Evolutionary conservation across 1,284 basidiomycete genomes (phyloP).

Genomic region (Bjerkandera adusta): DNA sequence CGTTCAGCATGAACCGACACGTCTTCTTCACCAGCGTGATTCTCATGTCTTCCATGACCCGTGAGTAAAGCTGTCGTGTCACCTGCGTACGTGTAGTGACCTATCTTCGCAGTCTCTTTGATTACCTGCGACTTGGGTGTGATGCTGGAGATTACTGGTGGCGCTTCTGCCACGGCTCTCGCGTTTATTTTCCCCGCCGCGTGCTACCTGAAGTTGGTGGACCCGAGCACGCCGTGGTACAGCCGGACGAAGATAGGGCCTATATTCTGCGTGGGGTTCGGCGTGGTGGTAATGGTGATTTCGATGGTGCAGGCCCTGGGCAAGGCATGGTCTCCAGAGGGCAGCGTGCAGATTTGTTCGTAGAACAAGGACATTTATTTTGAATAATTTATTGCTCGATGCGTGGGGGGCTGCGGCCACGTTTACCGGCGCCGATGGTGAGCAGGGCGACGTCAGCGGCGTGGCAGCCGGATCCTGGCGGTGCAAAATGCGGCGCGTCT

Average conservation of each 20-base stretch:
- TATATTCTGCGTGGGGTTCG: slow-evolving; percentile 71
- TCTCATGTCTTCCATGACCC: slow-evolving; percentile 79
- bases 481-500: too few relatives aligned
- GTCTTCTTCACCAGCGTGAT: slow-evolving; percentile 89
- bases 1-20: slow-evolving; percentile 82
- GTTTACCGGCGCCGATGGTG: too few relatives aligned
- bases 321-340: slow-evolving; percentile 75
- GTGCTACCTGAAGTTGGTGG: slow-evolving; percentile 79
- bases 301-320: slow-evolving; percentile 73
- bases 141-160: slow-evolving; percentile 96
- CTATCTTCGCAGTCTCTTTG: slow-evolving; percentile 67
- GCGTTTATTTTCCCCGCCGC: slow-evolving; percentile 94
- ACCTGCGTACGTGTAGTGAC: slow-evolving; percentile 1
- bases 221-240: slow-evolving; percentile 59
- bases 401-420: background rate
- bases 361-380: slow-evolving; percentile 27
- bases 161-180: slow-evolving; percentile 89
- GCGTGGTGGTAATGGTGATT: slow-evolving; percentile 74
- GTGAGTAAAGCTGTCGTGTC: slow-evolving; percentile 43
- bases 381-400: slow-evolving; percentile 21
- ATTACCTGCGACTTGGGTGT: slow-evolving; percentile 96
- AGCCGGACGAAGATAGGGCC: slow-evolving; percentile 75
- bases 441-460: too few relatives aligned
- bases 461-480: too few relatives aligned
- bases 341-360: slow-evolving; percentile 64